These are phyloP conservation scores for Barnettozyma vustinii DNA, from an alignment of 805 yeast genomes.

Conservation along the genomic window DNA sequence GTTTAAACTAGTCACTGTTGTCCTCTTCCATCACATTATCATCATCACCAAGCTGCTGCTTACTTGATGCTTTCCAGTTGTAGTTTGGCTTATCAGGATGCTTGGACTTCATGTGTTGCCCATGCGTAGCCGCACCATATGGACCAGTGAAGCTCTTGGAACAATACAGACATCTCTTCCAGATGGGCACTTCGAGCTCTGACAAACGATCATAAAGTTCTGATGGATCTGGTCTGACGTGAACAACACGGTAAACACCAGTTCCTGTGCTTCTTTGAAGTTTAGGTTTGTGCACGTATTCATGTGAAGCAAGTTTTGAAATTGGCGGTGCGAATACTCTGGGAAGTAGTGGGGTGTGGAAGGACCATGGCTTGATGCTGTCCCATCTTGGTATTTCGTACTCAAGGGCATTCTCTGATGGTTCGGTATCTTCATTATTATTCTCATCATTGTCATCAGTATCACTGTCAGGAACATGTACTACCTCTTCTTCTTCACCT, in stretches of 20 bases:
- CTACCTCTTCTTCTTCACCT: neutral
- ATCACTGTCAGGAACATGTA: no score
- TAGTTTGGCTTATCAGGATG: slow-evolving; percentile 33
- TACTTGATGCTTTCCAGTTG: slow-evolving; percentile 6
- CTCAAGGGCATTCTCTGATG: neutral
- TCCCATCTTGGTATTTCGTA: neutral
- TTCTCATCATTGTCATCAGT: neutral
- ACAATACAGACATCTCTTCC: slow-evolving; percentile 37
- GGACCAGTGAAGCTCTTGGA: slow-evolving; percentile 42
- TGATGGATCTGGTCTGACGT: neutral
- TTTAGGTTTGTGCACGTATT: neutral
- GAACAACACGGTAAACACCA: neutral
- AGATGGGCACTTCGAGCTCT: neutral
- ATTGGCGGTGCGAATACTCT: neutral
- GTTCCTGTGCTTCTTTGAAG: neutral
- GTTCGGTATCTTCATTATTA: neutral
- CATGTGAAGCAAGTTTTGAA: neutral
- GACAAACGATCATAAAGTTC: neutral
- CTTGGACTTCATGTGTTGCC: slow-evolving; percentile 41
- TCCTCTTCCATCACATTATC: neutral
- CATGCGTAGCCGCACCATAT: slow-evolving; percentile 41
- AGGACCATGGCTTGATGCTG: neutral
- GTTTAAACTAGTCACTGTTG: neutral
- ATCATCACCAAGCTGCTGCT: neutral
- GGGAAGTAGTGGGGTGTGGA: neutral